Conservation (phyloP, 306 rosid genomes). For the Gastrolobium villosum region DNA sequence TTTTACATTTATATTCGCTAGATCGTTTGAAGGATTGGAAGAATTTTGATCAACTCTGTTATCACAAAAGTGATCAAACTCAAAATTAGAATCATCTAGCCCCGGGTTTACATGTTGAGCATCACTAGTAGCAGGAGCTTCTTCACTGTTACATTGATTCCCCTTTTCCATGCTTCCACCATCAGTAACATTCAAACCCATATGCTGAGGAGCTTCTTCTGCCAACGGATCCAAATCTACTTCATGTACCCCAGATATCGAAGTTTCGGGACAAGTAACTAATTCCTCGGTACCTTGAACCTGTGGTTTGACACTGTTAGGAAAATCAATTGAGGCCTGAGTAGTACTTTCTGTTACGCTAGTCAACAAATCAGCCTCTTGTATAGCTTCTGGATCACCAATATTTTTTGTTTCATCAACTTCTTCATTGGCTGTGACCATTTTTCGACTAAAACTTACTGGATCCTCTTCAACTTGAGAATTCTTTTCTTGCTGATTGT, state of each 20-base stretch:
- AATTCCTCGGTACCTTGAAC: conserved; percentile 49
- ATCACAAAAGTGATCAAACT: conserved; percentile 47
- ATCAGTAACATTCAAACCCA: conserved; percentile 40
- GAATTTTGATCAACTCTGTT: conserved; percentile 42
- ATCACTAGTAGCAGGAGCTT: conserved; percentile 44
- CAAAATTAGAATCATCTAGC: conserved; percentile 52
- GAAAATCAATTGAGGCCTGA: conserved; percentile 37
- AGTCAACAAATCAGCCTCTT: conserved; percentile 33
- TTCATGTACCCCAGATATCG: conserved; percentile 36
- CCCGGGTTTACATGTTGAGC: conserved; percentile 46
- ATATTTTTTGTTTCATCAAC: conserved; percentile 48
- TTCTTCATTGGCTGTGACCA: conserved; percentile 38
- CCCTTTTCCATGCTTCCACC: conserved; percentile 37
- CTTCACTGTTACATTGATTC: conserved; percentile 40
- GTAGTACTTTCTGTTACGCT: conserved; percentile 41
- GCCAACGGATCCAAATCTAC: conserved; percentile 46
- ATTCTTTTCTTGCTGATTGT: conserved; percentile 39
- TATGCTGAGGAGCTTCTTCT: conserved; percentile 47
- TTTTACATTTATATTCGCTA: conserved; percentile 48
- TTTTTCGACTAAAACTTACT: conserved; percentile 37
- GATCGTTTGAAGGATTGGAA: conserved; percentile 45
- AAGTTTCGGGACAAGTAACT: conserved; percentile 38
- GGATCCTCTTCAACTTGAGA: conserved; percentile 33
- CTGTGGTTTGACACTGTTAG: conserved; percentile 33
- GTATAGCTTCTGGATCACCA: conserved; percentile 44